These are phyloP conservation scores for Pleurotus pulmonarius DNA, from an alignment of 768 basidiomycete species.

Conservation along the genomic window DNA sequence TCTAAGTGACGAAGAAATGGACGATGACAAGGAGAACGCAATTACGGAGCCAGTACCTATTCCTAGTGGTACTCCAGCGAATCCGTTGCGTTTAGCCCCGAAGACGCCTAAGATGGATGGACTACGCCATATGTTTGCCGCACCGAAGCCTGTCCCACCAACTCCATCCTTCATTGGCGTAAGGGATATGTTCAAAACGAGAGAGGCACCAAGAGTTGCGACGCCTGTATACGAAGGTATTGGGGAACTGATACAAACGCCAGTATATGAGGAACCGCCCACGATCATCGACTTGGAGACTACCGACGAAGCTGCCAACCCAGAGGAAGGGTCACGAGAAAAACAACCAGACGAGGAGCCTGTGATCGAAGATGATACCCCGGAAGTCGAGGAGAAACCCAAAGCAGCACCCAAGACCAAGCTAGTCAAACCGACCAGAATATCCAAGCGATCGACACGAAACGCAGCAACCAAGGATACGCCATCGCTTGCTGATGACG, in stretches of 20 bases:
- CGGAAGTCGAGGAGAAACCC: neutral
- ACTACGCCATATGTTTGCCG: conserved; percentile 3
- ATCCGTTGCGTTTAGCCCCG: neutral
- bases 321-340: neutral
- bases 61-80: neutral
- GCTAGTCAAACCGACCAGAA: neutral
- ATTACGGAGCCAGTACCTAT: neutral
- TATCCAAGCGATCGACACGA: neutral
- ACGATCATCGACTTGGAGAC: no score
- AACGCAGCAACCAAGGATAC: neutral
- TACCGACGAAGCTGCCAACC: neutral
- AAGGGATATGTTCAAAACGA: conserved; percentile 6
- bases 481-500: conserved; percentile 9
- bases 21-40: conserved; percentile 5
- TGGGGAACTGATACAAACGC: conserved; percentile 9
- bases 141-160: neutral
- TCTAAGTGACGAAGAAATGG: conserved; percentile 3
- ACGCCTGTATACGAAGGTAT: conserved; percentile 12
- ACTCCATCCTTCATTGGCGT: conserved; percentile 11
- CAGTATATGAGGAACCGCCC: neutral
- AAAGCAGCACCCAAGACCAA: neutral
- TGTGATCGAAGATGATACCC: neutral
- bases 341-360: neutral
- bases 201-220: neutral
- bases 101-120: conserved; percentile 10